Conservation (phyloP, 2,329 filamentous ascomycete genomes). For the Sporothrix inflata region DNA sequence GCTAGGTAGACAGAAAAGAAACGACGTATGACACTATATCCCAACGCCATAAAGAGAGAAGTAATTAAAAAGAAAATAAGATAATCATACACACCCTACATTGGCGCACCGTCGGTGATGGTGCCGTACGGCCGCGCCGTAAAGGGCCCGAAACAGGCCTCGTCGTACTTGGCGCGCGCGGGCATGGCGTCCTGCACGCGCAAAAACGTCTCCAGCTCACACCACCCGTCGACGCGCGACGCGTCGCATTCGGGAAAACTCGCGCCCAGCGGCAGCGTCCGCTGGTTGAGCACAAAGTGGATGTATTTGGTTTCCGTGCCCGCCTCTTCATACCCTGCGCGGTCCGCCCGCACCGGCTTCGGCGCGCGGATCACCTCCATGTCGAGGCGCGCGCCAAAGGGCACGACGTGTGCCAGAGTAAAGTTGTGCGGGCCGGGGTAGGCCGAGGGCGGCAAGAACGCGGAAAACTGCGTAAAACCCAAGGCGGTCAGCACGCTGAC, state of each 20-base stretch:
- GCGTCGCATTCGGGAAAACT: slow-evolving; percentile 68
- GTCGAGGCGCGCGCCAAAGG: slow-evolving; percentile 72
- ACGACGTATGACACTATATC: background rate
- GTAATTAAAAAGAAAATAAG: background rate
- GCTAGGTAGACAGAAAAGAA: slow-evolving; percentile 8
- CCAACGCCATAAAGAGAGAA: background rate
- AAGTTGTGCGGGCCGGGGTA: slow-evolving; percentile 64
- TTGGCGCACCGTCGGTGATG: slow-evolving; percentile 54
- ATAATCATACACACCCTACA: slow-evolving; percentile 18
- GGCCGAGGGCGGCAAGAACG: slow-evolving; percentile 57
- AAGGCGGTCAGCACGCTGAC: slow-evolving; percentile 71
- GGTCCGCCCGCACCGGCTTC: slow-evolving; percentile 60
- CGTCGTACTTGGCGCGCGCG: slow-evolving; percentile 62
- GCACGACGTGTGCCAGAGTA: slow-evolving; percentile 68
- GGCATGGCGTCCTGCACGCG: slow-evolving; percentile 62
- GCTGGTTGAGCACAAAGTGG: slow-evolving; percentile 74
- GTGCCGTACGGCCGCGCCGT: slow-evolving; percentile 51
- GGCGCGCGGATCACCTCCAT: slow-evolving; percentile 74
- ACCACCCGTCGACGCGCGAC: slow-evolving; percentile 73
- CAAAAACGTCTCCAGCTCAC: slow-evolving; percentile 71
- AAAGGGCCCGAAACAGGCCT: slow-evolving; percentile 67
- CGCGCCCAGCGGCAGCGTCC: slow-evolving; percentile 69
- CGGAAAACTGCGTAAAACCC: slow-evolving; percentile 69
- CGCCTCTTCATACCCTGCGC: slow-evolving; percentile 53
- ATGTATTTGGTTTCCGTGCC: slow-evolving; percentile 68